Evolutionary conservation across 805 yeast species (phyloP).

Genomic region (Ascoidea asiatica): DNA sequence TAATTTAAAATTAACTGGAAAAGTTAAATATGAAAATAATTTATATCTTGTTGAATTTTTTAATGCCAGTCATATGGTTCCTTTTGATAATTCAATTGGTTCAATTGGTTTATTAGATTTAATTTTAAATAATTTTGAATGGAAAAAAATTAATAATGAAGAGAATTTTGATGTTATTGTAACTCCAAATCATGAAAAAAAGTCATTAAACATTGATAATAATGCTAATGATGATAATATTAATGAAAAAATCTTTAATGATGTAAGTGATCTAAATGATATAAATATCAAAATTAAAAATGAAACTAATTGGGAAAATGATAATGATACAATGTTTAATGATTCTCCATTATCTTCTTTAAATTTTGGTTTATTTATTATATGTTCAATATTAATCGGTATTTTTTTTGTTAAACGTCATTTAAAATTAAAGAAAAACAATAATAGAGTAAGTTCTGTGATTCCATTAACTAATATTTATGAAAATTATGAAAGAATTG

Average conservation of each 20-base stretch:
- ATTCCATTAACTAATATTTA: background rate
- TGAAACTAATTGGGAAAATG: no score
- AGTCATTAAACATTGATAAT: background rate
- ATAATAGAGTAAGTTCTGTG: background rate
- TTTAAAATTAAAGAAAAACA: background rate
- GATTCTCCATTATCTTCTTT: background rate
- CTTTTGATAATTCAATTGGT: constrained; percentile 49
- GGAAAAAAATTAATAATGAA: constrained; percentile 10
- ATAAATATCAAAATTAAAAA: no score
- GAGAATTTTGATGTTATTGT: constrained; percentile 7
- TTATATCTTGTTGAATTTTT: constrained; percentile 49
- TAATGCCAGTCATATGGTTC: constrained; percentile 72
- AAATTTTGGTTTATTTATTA: no score
- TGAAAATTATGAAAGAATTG: background rate
- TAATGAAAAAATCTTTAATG: background rate
- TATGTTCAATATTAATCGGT: background rate
- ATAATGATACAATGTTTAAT: background rate
- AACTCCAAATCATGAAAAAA: constrained; percentile 17
- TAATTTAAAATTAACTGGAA: constrained; percentile 19
- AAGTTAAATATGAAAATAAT: constrained; percentile 36
- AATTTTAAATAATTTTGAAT: constrained; percentile 20
- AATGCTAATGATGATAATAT: no score
- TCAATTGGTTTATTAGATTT: constrained; percentile 48
- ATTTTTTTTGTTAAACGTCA: background rate
- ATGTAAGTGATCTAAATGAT: background rate